A percentile compares a stretch with the other conserved stretches of the same genome.
Conservation (phyloP, 208 protist genomes). For the Tritrichomonas foetus region DNA sequence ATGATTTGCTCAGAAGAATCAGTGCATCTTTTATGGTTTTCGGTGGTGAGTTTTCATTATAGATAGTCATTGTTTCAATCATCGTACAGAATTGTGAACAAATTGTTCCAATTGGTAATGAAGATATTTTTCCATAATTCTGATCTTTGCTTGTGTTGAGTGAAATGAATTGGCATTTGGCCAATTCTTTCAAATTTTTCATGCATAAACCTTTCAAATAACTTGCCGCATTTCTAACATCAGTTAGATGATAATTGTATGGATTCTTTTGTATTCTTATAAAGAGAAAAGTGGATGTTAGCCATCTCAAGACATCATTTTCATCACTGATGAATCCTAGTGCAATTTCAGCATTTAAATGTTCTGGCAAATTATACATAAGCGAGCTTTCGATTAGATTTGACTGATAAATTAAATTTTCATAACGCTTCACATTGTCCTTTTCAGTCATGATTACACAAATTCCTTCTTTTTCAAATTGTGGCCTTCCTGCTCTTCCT, state of each 20-base stretch:
- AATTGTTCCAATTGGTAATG: not conserved
- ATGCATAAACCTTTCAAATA: not conserved
- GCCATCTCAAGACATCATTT: not conserved
- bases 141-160: not conserved
- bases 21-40: not conserved
- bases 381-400: slow-evolving; percentile 42
- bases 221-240: not conserved
- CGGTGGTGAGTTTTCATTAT: not conserved
- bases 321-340: not conserved
- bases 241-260: not conserved
- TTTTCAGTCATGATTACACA: slow-evolving; percentile 52
- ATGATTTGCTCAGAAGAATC: not conserved
- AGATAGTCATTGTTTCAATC: not conserved
- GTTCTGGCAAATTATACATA: slow-evolving; percentile 38
- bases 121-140: too few species aligned
- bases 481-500: slow-evolving; percentile 54
- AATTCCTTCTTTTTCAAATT: slow-evolving; percentile 53
- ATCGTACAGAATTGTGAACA: not conserved
- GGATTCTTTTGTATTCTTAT: slow-evolving; percentile 31
- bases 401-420: slow-evolving; percentile 42
- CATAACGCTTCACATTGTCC: slow-evolving; percentile 39
- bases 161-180: not conserved
- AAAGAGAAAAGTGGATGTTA: slow-evolving; percentile 33
- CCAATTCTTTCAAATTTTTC: not conserved
- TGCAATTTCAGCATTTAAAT: slow-evolving; percentile 56